These are phyloP conservation scores for Teratosphaeriaceae sp. DNA, from an alignment of 2,329 filamentous ascomycete genomes.

Conservation along the genomic window DNA sequence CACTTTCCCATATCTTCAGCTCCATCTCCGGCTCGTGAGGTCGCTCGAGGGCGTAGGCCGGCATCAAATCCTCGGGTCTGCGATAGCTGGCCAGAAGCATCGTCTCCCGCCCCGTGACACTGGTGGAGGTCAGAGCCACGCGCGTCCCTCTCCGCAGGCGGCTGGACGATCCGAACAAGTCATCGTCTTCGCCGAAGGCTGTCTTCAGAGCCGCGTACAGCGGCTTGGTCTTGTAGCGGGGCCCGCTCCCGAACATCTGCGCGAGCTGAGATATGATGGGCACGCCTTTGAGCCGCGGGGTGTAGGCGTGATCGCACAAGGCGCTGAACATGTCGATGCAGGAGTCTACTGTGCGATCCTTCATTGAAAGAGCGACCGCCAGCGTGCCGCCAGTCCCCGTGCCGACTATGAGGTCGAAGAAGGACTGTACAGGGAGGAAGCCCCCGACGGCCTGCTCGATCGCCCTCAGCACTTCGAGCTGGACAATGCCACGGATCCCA, in stretches of 20 bases:
- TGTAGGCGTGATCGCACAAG: constrained; percentile 38
- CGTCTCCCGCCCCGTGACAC: constrained; percentile 32
- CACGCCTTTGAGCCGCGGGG: constrained; percentile 30
- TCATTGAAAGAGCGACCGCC: constrained; percentile 35
- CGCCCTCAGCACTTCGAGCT: constrained; percentile 36
- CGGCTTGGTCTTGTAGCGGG: constrained; percentile 30
- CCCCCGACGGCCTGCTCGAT: constrained; percentile 36
- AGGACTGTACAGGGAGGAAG: constrained; percentile 36
- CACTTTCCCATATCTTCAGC: constrained; percentile 46
- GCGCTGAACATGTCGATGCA: constrained; percentile 35
- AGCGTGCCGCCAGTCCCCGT: constrained; percentile 42
- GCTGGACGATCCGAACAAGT: constrained; percentile 20
- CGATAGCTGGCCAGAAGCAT: constrained; percentile 43
- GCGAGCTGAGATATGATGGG: constrained; percentile 28
- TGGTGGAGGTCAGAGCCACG: constrained; percentile 40
- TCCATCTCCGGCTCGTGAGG: constrained; percentile 34
- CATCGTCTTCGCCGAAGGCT: constrained; percentile 31
- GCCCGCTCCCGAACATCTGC: constrained; percentile 21
- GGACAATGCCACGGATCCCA: constrained; percentile 41
- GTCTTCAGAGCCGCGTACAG: constrained; percentile 32
- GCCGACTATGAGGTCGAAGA: constrained; percentile 46
- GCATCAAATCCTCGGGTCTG: constrained; percentile 24
- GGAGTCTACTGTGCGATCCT: constrained; percentile 32
- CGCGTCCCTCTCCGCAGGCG: constrained; percentile 24
- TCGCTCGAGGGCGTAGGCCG: constrained; percentile 34